phyloP scores from a whole-genome alignment of 495 filamentous ascomycete genomes.

The Penicillium egyptiacum region DNA sequence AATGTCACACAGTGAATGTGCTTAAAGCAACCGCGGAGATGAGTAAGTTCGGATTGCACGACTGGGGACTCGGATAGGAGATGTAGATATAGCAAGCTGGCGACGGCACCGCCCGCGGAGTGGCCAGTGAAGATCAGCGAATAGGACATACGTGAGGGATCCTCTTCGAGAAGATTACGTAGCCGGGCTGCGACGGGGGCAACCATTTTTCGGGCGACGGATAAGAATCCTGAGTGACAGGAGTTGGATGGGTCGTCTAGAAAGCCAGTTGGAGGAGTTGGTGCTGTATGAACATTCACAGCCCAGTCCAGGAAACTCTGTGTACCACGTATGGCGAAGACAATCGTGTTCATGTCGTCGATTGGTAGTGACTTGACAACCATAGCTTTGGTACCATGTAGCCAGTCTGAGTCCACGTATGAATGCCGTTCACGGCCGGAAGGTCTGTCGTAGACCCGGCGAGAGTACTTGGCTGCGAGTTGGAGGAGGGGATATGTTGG shows the following conservation, averaged over 20 bases:
- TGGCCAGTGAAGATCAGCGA: constrained; percentile 81
- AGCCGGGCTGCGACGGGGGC: constrained; percentile 66
- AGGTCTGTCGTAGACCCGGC: constrained; percentile 67
- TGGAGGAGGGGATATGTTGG: constrained; percentile 70
- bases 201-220: constrained; percentile 74
- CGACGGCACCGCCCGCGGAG: constrained; percentile 79
- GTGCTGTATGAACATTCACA: constrained; percentile 69
- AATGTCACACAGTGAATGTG: constrained; percentile 81
- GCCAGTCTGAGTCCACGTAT: constrained; percentile 68
- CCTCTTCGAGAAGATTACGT: constrained; percentile 63
- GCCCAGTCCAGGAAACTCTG: constrained; percentile 82
- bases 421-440: constrained; percentile 56
- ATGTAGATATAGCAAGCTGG: constrained; percentile 73
- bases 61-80: constrained; percentile 57
- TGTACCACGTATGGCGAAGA: constrained; percentile 77
- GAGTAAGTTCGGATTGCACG: constrained; percentile 63
- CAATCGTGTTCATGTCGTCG: constrained; percentile 72
- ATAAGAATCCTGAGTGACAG: constrained; percentile 76
- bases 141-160: constrained; percentile 63
- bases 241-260: constrained; percentile 73
- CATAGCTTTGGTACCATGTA: constrained; percentile 76
- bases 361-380: constrained; percentile 74
- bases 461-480: constrained; percentile 72
- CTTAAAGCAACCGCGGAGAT: constrained; percentile 65
- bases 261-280: constrained; percentile 62